phyloP scores from a whole-genome alignment of 495 filamentous ascomycete species.

The Penicillium cinerascens region DNA sequence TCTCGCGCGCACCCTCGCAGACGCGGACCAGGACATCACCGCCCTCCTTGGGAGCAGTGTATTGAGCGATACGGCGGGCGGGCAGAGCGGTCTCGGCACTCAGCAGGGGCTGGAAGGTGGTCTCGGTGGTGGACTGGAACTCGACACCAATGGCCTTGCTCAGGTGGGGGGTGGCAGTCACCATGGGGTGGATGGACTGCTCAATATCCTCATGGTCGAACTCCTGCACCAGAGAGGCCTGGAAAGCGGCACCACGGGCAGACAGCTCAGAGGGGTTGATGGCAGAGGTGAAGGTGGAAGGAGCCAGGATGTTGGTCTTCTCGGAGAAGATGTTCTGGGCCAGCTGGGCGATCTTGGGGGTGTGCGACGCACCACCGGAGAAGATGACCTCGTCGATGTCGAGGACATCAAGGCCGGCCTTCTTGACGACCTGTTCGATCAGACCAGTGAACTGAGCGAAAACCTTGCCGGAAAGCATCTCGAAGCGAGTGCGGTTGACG shows the following conservation, averaged over 20 bases:
- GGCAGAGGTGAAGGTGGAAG: constrained; percentile 68
- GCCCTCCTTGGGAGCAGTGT: constrained; percentile 68
- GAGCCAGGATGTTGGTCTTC: constrained; percentile 74
- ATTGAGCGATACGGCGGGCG: constrained; percentile 74
- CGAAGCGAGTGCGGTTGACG: constrained; percentile 89
- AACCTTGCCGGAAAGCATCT: constrained; percentile 79
- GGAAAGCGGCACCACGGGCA: constrained; percentile 88
- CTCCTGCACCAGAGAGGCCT: constrained; percentile 87
- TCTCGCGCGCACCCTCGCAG: constrained; percentile 79
- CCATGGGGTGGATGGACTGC: constrained; percentile 90
- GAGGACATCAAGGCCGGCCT: constrained; percentile 86
- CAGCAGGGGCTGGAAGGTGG: constrained; percentile 74
- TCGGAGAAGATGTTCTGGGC: constrained; percentile 75
- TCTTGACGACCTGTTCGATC: constrained; percentile 79
- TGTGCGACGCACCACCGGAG: constrained; percentile 88
- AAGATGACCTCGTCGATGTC: constrained; percentile 96
- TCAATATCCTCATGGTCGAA: constrained; percentile 92
- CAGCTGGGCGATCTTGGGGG: constrained; percentile 81
- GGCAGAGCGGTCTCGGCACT: constrained; percentile 85
- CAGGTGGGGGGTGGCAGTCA: constrained; percentile 90
- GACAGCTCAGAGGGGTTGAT: constrained; percentile 91
- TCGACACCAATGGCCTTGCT: constrained; percentile 84
- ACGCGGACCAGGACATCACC: constrained; percentile 84
- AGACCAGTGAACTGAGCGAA: constrained; percentile 83
- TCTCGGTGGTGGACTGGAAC: constrained; percentile 57